Evolutionary conservation across 768 basidiomycete genomes (phyloP), one percentile per base, ranked within the genome.

Genomic region (Baorangia bicolor): DNA sequence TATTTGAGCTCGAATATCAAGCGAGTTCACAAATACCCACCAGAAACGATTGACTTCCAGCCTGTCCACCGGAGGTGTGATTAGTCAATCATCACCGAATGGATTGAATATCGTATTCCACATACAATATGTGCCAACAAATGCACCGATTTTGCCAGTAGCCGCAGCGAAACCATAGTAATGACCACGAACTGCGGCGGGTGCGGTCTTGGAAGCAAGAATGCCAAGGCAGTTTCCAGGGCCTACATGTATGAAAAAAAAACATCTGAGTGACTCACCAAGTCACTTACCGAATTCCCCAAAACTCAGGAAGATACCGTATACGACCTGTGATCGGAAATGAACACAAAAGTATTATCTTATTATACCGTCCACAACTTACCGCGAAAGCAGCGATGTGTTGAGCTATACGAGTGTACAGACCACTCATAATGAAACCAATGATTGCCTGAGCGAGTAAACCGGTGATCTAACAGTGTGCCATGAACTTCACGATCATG

Each of bases 381-480:
- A 86, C 87, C 30, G 90, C 87, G 58, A 92, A 94, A 8, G 78
- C 90, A n/a, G 73, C 90, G 49, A 92, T 78, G 57, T 90, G 77
- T 4, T 75, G 64, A 13, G 80, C 80, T 51, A 94, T 75, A 72
- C 77, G 74, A 25, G 57, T 64, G 73, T 95, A 97, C 20, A 84
- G 74, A 2, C 92, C 95, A 58, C 90, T 90, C 87, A 98, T 91
- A 69, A 92, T 82, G 74, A 97, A 97, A 7, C 95, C 91, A 45
- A 90, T 75, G 58, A 90, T 47, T 2, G 88, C 85, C 69, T 92
- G 90, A 25, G 72, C 62, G 27, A 90, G 38, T 11, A 92, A 78
- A 42, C 90, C 90, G 27, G 66, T 61, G 60, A 92, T 90, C 87
- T 88, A 42, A 20, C 9, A 34, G 62, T 8, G 38, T 34, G 16